Conservation (phyloP, 768 basidiomycete genomes). For the Nidularia sp. region DNA sequence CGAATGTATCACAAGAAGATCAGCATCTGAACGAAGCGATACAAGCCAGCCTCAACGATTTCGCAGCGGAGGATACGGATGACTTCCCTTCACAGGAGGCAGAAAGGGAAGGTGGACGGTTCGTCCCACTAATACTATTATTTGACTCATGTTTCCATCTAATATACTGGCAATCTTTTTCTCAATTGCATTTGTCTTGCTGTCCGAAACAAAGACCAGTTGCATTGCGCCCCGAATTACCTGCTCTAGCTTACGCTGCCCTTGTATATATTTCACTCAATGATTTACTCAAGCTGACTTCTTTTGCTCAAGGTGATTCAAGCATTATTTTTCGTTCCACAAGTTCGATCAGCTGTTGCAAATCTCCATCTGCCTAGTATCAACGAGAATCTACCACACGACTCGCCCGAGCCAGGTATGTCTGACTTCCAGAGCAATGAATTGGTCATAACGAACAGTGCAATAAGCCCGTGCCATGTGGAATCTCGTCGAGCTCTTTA, state of each 20-base stretch:
- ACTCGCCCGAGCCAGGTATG: too few species aligned
- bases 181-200: neutral
- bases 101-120: slow-evolving; percentile 58
- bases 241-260: slow-evolving; percentile 53
- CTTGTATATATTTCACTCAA: slow-evolving; percentile 10
- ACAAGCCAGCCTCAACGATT: slow-evolving; percentile 62
- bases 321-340: slow-evolving; percentile 66
- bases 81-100: slow-evolving; percentile 47
- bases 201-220: slow-evolving; percentile 49
- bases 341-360: slow-evolving; percentile 48
- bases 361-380: slow-evolving; percentile 24
- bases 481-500: slow-evolving; percentile 62
- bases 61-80: slow-evolving; percentile 46
- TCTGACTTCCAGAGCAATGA: too few species aligned
- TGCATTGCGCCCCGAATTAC: slow-evolving; percentile 54
- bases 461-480: slow-evolving; percentile 45
- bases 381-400: slow-evolving; percentile 3
- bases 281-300: too few species aligned
- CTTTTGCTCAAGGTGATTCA: slow-evolving; percentile 37
- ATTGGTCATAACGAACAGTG: neutral
- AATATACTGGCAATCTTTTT: neutral
- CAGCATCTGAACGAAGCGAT: slow-evolving; percentile 67
- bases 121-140: slow-evolving; percentile 12
- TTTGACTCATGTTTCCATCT: neutral
- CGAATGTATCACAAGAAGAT: slow-evolving; percentile 45